Evolutionary conservation across 352 stramenopile genomes (phyloP), one percentile per base, ranked within the genome.

Genomic region (Phytophthora rubi): DNA sequence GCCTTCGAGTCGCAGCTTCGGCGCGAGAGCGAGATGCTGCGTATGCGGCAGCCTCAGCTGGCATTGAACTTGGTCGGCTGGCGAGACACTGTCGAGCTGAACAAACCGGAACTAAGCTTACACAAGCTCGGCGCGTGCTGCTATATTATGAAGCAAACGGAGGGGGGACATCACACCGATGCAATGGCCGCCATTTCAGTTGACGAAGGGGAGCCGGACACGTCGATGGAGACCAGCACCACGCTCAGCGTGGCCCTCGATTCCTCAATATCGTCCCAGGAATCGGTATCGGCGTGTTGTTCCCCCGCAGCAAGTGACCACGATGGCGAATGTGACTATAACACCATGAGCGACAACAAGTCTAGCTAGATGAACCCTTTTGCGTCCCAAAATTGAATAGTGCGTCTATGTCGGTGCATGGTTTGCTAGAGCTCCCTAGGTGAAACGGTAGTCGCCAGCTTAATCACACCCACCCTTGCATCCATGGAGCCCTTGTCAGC

Each of bases 401-500:
- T 18, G 39, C 13, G 15, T 5, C 4, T 47, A n/a, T 18, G 39
- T 47, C 33, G 33, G 33, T 39, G 33, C 7, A 12, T 39, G 33
- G 33, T 39, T 39, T 39, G 10, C 7, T 39, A 39, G 33, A 26
- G 23, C 23, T 26, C 23, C 23, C 23, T 3, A 26, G 21, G 47
- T 37, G 39, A 70, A 71, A 71, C 62, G 51, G 62, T 44, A 39
- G 33, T 39, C 0, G 33, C 33, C 33, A 39, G 13, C 33, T 39
- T 39, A 12, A 39, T 39, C 10, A 9, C 13, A 39, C 13, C 33
- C 33, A 10, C 48, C 4, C 18, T 42, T 44, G 37, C 23, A 53
- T 62, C 33, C 6, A 66, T 82, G 71, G 75, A 82, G 71, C 71
- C 75, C 53, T 51, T 76, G 45, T 57, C 64, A 48, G 53, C 53